These are phyloP conservation scores for Marchantia polymorpha DNA, from an alignment of 225 moss, liverwort and hornwort species.

Conservation along the genomic window DNA sequence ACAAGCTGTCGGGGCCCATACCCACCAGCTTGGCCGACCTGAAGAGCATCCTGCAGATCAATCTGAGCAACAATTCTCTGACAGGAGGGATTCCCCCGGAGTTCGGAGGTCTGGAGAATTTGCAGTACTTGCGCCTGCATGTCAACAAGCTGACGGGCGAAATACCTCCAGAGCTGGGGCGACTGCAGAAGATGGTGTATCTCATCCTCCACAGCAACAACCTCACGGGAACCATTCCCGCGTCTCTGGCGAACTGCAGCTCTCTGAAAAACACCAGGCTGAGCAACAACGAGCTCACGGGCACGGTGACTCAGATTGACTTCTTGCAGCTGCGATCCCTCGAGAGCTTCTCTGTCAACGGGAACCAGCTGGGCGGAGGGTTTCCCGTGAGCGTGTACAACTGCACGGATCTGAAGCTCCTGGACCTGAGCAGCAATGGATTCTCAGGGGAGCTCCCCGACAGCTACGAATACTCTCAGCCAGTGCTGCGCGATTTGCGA, in stretches of 20 bases:
- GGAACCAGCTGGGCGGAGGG: not conserved
- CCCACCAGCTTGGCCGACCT: not conserved
- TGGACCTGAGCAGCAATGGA: slow-evolving; percentile 42
- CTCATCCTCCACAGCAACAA: slow-evolving; percentile 35
- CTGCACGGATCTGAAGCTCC: slow-evolving; percentile 21
- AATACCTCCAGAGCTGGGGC: slow-evolving; percentile 47
- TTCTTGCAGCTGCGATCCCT: not conserved
- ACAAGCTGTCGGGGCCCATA: not conserved
- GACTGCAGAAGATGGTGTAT: slow-evolving; percentile 32
- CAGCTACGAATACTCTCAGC: too few species aligned
- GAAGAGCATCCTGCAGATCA: not conserved
- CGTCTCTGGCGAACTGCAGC: slow-evolving; percentile 28
- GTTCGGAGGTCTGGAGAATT: slow-evolving; percentile 16
- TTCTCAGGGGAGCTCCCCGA: slow-evolving; percentile 23
- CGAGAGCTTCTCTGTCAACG: slow-evolving; percentile 2
- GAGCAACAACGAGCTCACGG: not conserved
- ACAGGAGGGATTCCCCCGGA: slow-evolving; percentile 8
- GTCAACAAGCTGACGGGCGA: slow-evolving; percentile 47
- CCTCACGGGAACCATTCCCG: slow-evolving; percentile 34
- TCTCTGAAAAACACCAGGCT: slow-evolving; percentile 24
- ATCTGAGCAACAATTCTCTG: slow-evolving; percentile 7
- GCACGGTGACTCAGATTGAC: not conserved
- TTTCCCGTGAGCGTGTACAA: not conserved
- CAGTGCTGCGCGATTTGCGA: not conserved
- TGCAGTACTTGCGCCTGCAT: slow-evolving; percentile 35